Evolutionary conservation across 257 asterid genomes (phyloP), one percentile per base, ranked within the genome.

Genomic region (Primulina huaijiensis): DNA sequence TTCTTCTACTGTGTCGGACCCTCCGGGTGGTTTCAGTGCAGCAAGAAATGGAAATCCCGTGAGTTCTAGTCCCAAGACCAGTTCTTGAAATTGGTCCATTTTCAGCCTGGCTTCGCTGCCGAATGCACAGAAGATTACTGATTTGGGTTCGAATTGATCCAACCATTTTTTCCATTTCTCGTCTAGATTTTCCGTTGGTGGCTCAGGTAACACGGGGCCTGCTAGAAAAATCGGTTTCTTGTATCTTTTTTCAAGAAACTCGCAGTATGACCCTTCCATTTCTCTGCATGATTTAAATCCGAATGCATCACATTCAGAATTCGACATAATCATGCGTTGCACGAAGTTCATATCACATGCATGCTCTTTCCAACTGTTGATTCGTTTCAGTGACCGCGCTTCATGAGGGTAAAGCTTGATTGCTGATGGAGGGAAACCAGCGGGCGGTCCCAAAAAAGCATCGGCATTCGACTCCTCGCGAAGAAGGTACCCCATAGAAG

Each of bases 41-140:
- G 59, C 68, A 0, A 77, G 9, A 61, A 84, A 84, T 0, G 86
- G 89, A 5, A 72, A 78, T 0, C 78, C 81, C 0, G 85, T 71
- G 1, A 75, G 68, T 70, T 84, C 87, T 2, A 84, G 35, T 16
- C 85, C 87, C n/a, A 75, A 7, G 2, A 84, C 0, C 5, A 84
- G 63, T 23, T 79, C 77, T 20, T 75, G 61, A 50, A 84, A 79
- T 9, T 76, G 86, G 3, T 75, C 80, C 46, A 2, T 69, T 7
- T n/a, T 17, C 0, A 84, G 46, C 37, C 70, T 65, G 2, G 83
- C 83, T 62, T 84, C 89, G 25, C 83, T 84, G 2, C 89, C 89
- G 35, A 82, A 82, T 0, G 82, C 79, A 14, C 87, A 84, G 38
- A 37, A 84, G 2, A 84, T 29, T 31, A 84, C 82, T 2, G 78